Base-by-base conservation (phyloP, 75 land plant species). In the Cunninghamia lanceolata region DNA sequence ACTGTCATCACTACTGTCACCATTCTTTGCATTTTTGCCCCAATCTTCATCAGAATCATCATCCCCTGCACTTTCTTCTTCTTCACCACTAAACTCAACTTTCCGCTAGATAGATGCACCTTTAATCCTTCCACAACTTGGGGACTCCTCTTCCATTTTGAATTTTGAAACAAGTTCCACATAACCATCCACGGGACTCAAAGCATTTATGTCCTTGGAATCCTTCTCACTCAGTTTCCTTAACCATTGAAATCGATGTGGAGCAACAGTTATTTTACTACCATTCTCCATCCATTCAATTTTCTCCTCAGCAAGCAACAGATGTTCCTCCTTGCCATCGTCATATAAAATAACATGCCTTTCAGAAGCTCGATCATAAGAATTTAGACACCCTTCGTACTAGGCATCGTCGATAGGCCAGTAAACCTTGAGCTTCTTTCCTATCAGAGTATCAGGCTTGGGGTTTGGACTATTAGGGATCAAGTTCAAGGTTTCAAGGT, bases 321-420 rank as follows among this genome's bases (percentile, higher is more conserved):
- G 71, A 59, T 52, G 35, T 86, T 96, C 96, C 86, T 94, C 95
- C 78, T 98, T 98, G 0, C 87, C 95, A 84, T 98, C 99, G 42
- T 96, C 95, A 56, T 94, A 97, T 68, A 85, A 85, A 47, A 97
- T 89, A 81, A 86, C 73, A 85, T 94, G 96, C 92, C 91, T 91
- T 13, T 90, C 91, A 0, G 88, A 52, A 21, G 42, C 63, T 83
- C 85, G 53, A 85, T 93, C 88, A 38, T 91, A 97, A 34, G 88
- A 88, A 34, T 84, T 91, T 43, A 97, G 94, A 38, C 73, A 32
- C 14, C 99, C 99, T 19, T 90, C 92, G 75, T 95, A 97, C 99
- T 95, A 95, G n/a, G 86, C 84, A 82, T 93, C 86, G 85, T 97
- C 99, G 85, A 94, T 59, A 76, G 99, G 97, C 99, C 99, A 95